Evolutionary conservation across 805 yeast genomes (phyloP), one percentile per base, ranked within the genome.

Genomic region (Candida fluviatilis): DNA sequence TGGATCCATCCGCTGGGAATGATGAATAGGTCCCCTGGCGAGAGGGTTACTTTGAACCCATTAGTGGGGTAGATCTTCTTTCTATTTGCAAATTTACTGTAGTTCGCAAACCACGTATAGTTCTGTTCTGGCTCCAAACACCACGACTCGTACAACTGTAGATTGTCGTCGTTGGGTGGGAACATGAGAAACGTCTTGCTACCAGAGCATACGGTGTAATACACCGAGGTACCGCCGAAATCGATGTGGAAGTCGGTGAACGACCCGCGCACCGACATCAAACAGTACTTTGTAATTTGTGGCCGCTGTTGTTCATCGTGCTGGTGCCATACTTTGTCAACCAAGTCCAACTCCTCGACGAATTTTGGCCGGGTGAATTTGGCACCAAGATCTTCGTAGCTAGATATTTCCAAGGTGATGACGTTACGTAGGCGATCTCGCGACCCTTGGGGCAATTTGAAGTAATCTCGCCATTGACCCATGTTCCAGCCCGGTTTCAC

Each of bases 1-100:
- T 89, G 96, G 35, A 89, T 88, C 95, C 95, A 89, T 0, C 96
- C 95, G 30, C 93, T 80, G 3, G 97, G 96, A 14, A 89, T 81
- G 11, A 88, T 68, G 60, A 89, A 71, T 18, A 88, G 69, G 51
- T 89, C 96, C 1, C 95, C 95, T 1, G 76, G 60, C 1, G 47
- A 37, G 15, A 84, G 51, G 5, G 71, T 69, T 13, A 81, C 78
- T 37, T 75, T 73, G 35, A 78, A 63, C 14, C 88, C 86, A 5
- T 46, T 51, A 3, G 39, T 46, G 39, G 58, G 73, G 11, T 36
- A 35, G 12, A 58, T 43, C 35, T 29, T 55, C 45, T 46, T 65
- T 40, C 61, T 70, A 32, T 46, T 60, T 42, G 39, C 52, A 35
- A 43, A 51, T 51, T 52, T 49, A 25, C 63, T 41, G 38, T 75